These are phyloP conservation scores for Ganoderma lingzhi DNA, from an alignment of 1,284 basidiomycete species.

Conservation along the genomic window DNA sequence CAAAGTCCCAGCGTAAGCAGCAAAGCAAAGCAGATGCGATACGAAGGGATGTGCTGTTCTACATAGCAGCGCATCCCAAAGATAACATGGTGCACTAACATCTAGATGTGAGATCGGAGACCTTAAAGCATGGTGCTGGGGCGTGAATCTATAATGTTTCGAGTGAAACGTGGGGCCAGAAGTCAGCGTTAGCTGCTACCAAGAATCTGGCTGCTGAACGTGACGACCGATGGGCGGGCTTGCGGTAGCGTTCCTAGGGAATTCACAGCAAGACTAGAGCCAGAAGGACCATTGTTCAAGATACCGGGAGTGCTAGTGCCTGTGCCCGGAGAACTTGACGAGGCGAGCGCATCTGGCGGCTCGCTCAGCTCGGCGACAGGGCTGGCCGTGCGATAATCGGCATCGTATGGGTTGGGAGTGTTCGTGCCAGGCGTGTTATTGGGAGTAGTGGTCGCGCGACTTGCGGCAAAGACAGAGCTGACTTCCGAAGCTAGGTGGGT, in stretches of 20 bases:
- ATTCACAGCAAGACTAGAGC: neutral
- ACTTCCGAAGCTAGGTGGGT: constrained; percentile 18
- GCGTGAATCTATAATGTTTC: neutral
- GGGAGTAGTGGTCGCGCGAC: constrained; percentile 35
- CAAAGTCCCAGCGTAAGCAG: constrained; percentile 1
- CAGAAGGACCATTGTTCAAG: constrained; percentile 3
- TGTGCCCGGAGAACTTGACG: neutral
- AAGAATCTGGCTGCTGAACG: constrained; percentile 11
- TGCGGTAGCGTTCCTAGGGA: neutral
- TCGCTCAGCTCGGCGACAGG: constrained; percentile 19
- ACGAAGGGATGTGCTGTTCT: neutral
- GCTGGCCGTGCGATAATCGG: constrained; percentile 31
- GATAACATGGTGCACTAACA: too few species aligned
- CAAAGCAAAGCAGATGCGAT: constrained; percentile 1
- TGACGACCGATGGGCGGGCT: constrained; percentile 10
- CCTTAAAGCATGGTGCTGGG: neutral
- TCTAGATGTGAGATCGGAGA: neutral
- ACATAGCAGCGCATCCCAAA: neutral
- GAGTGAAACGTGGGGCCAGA: neutral
- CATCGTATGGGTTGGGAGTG: constrained; percentile 34
- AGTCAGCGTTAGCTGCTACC: constrained; percentile 4
- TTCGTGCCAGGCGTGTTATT: constrained; percentile 35
- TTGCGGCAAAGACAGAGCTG: constrained; percentile 22
- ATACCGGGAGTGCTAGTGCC: neutral
- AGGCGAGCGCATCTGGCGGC: neutral